Evolutionary conservation across 352 stramenopile species (phyloP), one percentile per base, ranked within the genome.

Genomic region (Globisporangium lucens): DNA sequence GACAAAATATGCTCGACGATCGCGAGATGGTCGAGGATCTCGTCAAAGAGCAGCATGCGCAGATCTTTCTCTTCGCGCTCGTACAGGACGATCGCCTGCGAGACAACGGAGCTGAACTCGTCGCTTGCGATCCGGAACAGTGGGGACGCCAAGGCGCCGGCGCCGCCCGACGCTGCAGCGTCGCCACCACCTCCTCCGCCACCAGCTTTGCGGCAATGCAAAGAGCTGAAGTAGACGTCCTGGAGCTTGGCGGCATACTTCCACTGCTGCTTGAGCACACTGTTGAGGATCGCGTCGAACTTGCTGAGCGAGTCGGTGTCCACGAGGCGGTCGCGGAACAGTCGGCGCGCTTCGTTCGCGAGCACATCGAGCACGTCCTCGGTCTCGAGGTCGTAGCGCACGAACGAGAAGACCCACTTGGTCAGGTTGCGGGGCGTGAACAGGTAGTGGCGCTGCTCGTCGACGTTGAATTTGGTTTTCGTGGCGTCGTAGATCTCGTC

Each of bases 51-150:
- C n/a, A 96, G 71, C 76, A 98, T 97, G 64, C 97, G 85, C 24
- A 98, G 78, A 29, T 98, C 92, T 47, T 94, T 91, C 65, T 98
- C 93, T 68, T 98, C 95, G 10, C 95, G 90, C 66, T 98, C 94
- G 65, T 98, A 98, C n/a, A 98, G 78, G 13, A 97, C 81, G 27
- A 98, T 89, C 9, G 92, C 93, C 52, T 98, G 91, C 15, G 80
- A 56, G 3, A 98, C 84, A 6, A 96, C 76, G 27, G 88, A 75
- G 17, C 77, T 78, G 61, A 98, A 98, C 33, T 98, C 94, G 6
- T 94, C 85, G 27, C 77, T 86, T 4, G 72, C 67, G 52, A 97
- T 89, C 5, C 84, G 73, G 15, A 80, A 77, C 55, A 92, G 65
- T 13, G 80, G 71, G 0, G 87, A 74, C 3, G 74, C 75, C 2